Evolutionary conservation across 805 yeast species (phyloP), one percentile per base, ranked within the genome.

Genomic region (Starmerella scarabaei): DNA sequence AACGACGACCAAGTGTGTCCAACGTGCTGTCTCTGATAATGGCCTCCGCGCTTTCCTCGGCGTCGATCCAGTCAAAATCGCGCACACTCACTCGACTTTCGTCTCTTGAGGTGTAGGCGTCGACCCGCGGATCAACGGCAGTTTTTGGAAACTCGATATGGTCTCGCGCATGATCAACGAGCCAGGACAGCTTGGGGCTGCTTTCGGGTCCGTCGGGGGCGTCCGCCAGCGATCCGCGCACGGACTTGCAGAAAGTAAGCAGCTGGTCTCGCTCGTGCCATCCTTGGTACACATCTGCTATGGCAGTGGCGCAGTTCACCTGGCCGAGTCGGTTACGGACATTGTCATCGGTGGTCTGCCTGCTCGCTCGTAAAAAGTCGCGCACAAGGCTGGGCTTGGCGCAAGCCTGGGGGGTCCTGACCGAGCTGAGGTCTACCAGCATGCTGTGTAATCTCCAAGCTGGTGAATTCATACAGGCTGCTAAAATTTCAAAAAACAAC

Each of bases 271-370:
- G 36, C 17, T 28, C 32, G 12, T 24, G 34, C 54, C 54, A 51
- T 37, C 49, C 53, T 17, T 23, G 20, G 35, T 40, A 43, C 9
- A 49, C 39, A 12, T 40, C 42, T 3, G 36, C 27, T 4, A 51
- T n/a, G 14, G 35, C 45, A 26, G 35, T 27, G 24, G 28, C 49
- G 32, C 56, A 51, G 7, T 45, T 43, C 5, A 50, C 44, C 29
- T 56, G 49, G 6, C 57, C 57, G 15, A 58, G 41, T 17, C 45
- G 35, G 29, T 53, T 55, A 8, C 47, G 45, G 19, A 58, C 36
- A 19, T 50, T 51, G 36, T 58, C 61, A 38, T 58, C 62, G 1
- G 57, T 50, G 3, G 37, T 37, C 27, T 46, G 42, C 4, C 62
- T 42, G n/a, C 61, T 56, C 12, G 48, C 44, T 3, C 51, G 35